phyloP scores from a whole-genome alignment of 176 grass and related monocot genomes.

The Lolium rigidum region DNA sequence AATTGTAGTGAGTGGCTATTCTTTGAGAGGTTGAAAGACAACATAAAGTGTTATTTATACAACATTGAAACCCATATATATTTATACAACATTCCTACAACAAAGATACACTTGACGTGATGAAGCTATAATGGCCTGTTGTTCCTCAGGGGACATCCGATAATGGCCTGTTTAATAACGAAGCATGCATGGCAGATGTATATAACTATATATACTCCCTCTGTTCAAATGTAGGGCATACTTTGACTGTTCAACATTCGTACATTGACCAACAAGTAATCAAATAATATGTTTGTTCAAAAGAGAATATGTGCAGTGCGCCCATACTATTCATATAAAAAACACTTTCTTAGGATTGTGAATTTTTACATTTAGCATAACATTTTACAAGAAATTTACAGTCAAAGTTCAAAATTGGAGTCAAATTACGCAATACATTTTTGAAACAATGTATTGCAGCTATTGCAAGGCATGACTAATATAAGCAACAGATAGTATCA shows the following conservation, averaged over 20 bases:
- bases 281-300: not conserved
- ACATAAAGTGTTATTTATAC: not conserved
- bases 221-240: not conserved
- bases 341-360: not conserved
- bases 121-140: not conserved
- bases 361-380: not conserved
- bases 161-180: too few relatives aligned
- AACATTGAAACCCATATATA: not conserved
- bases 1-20: not conserved
- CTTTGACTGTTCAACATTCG: not conserved
- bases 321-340: not conserved
- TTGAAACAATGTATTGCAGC: not conserved
- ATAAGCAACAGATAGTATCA: not conserved
- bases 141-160: too few relatives aligned
- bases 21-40: not conserved
- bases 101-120: slow-evolving; percentile 2
- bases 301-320: not conserved
- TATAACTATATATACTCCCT: not conserved
- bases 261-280: not conserved
- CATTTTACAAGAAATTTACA: not conserved
- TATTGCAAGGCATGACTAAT: not conserved
- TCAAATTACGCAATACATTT: not conserved
- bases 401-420: not conserved
- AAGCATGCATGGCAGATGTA: too few relatives aligned
- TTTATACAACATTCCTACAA: not conserved